A percentile compares a stretch with the other conserved stretches of the same genome.
Evolutionary conservation across 2,329 filamentous ascomycete genomes (phyloP).

Genomic region (Clonostachys byssicola): DNA sequence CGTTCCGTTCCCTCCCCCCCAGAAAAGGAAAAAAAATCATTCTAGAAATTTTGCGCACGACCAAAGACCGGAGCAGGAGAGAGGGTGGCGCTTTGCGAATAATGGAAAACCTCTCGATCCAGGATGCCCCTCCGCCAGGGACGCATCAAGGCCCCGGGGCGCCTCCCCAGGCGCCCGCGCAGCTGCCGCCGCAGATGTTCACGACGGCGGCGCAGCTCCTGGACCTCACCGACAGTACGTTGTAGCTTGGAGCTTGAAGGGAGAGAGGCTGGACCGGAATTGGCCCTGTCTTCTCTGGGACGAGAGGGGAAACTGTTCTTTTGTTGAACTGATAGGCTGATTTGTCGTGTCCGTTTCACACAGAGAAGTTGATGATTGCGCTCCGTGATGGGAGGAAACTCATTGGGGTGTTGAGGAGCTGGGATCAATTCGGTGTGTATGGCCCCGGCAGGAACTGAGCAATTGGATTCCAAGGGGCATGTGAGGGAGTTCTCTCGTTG

Average conservation of each 20-base stretch:
- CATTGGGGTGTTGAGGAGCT: constrained; percentile 86
- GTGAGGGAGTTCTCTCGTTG: too few species aligned
- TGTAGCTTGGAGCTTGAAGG: not conserved
- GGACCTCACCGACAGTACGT: constrained; percentile 93
- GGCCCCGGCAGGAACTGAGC: too few species aligned
- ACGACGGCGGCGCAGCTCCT: constrained; percentile 93
- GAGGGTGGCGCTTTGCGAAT: not conserved
- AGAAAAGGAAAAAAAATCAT: too few species aligned
- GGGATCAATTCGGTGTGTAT: constrained; percentile 91
- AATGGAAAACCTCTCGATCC: constrained; percentile 52
- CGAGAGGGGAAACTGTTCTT: not conserved
- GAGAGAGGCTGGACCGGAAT: not conserved
- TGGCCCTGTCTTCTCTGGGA: not conserved
- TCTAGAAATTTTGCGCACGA: too few species aligned
- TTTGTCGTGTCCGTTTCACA: constrained; percentile 2
- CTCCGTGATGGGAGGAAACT: constrained; percentile 92
- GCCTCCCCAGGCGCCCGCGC: constrained; percentile 46
- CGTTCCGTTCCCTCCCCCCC: too few species aligned
- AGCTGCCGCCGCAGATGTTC: constrained; percentile 93
- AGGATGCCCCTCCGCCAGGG: constrained; percentile 39
- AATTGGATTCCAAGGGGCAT: too few species aligned
- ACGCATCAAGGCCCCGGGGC: constrained; percentile 23
- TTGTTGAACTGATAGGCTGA: not conserved
- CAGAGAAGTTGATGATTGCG: constrained; percentile 92
- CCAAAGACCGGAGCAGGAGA: too few species aligned